A percentile compares a stretch with the other conserved stretches of the same genome.
Evolutionary conservation across 108 stramenopile genomes (phyloP).

Genomic region (Nannochloropsis gaditana): DNA sequence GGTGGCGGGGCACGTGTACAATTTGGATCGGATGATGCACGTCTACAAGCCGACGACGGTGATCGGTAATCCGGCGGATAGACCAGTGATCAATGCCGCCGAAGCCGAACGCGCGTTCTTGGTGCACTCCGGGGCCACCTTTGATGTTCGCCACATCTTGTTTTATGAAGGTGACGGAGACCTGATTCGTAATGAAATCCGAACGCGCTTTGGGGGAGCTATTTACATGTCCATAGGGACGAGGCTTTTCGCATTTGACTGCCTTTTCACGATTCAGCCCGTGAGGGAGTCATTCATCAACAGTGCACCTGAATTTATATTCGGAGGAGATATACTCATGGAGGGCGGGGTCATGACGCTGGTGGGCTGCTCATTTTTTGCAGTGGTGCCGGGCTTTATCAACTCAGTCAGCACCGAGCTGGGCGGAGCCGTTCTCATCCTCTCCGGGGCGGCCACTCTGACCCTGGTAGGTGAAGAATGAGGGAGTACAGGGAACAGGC

Average conservation of each 20-base stretch:
- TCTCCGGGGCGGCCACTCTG: background rate
- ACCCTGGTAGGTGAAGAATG: background rate
- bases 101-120: background rate
- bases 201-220: conserved; percentile 3
- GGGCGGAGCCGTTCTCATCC: background rate
- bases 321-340: conserved; percentile 1
- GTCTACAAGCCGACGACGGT: background rate
- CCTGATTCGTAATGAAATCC: background rate
- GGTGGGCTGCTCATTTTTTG: background rate
- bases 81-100: background rate
- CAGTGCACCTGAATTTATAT: background rate
- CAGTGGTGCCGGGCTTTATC: background rate
- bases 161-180: conserved; percentile 8
- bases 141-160: background rate
- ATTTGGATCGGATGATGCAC: conserved; percentile 10
- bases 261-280: conserved; percentile 6
- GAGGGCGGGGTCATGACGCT: background rate
- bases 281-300: background rate
- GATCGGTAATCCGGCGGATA: conserved; percentile 12
- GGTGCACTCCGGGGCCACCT: background rate
- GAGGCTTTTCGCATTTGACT: conserved; percentile 13
- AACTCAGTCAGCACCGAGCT: background rate
- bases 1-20: background rate
- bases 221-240: background rate
- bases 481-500: background rate